Conservation (phyloP, 169 alveolate genomes). For the Theileria sp. region DNA sequence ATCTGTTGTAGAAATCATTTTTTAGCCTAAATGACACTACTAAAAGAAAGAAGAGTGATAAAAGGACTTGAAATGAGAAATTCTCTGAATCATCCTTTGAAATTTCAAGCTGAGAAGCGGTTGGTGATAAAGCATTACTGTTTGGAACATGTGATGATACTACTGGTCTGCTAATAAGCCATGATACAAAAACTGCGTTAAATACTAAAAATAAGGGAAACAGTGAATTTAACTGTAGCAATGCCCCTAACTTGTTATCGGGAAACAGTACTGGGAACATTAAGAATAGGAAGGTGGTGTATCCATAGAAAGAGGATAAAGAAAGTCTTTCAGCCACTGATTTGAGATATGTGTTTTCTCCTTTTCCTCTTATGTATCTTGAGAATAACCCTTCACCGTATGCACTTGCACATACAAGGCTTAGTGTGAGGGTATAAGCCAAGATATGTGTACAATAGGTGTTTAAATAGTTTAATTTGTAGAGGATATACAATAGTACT, state of each 20-base stretch:
- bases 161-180: constrained; percentile 27
- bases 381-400: constrained; percentile 57
- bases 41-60: constrained; percentile 21
- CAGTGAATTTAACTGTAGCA: constrained; percentile 25
- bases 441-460: background rate
- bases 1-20: constrained; percentile 12
- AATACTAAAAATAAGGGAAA: constrained; percentile 41
- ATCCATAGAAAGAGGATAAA: constrained; percentile 40
- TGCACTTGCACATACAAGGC: constrained; percentile 33
- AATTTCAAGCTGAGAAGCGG: background rate
- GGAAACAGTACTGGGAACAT: constrained; percentile 27
- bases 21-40: constrained; percentile 21
- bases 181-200: constrained; percentile 38
- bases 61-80: constrained; percentile 12
- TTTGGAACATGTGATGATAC: background rate
- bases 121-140: background rate
- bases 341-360: constrained; percentile 28
- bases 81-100: background rate
- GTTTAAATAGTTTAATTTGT: background rate
- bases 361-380: constrained; percentile 42
- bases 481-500: constrained; percentile 7
- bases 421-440: background rate
- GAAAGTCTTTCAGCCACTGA: constrained; percentile 40
- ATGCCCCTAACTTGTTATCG: background rate
- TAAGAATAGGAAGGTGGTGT: constrained; percentile 45